A percentile compares a stretch with the other conserved stretches of the same genome.
phyloP scores from a whole-genome alignment of 768 basidiomycete species.

The Hygrocybe coccinea region DNA sequence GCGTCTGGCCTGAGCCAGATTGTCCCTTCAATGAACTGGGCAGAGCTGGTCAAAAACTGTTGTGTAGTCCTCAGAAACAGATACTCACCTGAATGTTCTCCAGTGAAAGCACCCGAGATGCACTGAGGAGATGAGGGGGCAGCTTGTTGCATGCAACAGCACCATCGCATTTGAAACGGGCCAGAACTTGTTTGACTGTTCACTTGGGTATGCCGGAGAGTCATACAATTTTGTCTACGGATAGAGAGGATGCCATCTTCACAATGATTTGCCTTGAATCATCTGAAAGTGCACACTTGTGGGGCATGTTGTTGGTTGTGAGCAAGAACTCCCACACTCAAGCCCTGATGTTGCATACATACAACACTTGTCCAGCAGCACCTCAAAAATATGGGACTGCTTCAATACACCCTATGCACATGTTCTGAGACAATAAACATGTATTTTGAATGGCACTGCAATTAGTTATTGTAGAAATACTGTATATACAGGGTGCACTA shows the following conservation, averaged over 20 bases:
- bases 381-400: no score
- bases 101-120: background rate
- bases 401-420: background rate
- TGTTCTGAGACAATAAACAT: background rate
- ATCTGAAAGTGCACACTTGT: background rate
- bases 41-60: background rate
- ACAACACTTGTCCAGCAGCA: background rate
- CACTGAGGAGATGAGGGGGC: background rate
- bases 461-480: background rate
- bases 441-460: background rate
- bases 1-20: conserved; percentile 8
- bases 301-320: no score
- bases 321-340: no score
- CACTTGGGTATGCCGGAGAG: background rate
- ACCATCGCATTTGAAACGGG: background rate
- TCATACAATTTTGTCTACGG: background rate
- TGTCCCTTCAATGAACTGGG: conserved; percentile 9
- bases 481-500: no score
- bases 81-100: conserved; percentile 4
- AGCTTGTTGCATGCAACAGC: background rate
- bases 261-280: background rate
- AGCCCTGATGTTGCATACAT: background rate
- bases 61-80: background rate
- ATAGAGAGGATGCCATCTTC: background rate
- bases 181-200: conserved; percentile 2